Evolutionary conservation across 106 monocot genomes (phyloP).

Genomic region (Ottelia alismoides): DNA sequence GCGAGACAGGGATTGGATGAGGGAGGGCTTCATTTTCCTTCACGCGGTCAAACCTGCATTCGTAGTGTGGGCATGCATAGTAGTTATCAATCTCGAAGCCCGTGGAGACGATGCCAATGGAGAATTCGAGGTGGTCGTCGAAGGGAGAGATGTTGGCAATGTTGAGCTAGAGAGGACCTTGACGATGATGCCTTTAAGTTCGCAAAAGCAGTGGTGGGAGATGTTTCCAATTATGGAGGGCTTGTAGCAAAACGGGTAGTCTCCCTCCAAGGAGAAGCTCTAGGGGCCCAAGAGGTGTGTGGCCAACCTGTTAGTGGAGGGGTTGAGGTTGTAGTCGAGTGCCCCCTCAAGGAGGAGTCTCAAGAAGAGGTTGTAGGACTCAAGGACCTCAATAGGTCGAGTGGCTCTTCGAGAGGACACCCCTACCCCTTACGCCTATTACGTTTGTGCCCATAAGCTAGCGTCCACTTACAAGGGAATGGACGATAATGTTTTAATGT

Average conservation of each 20-base stretch:
- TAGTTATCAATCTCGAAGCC: slow-evolving; percentile 6
- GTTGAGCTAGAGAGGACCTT: slow-evolving; percentile 17
- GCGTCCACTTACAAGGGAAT: too few relatives aligned
- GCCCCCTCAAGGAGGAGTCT: slow-evolving; percentile 55
- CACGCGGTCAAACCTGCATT: slow-evolving; percentile 8
- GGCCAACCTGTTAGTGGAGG: slow-evolving; percentile 26
- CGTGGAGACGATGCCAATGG: slow-evolving; percentile 14
- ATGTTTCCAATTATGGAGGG: slow-evolving; percentile 13
- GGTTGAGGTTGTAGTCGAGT: slow-evolving; percentile 41
- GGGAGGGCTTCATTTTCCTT: background rate
- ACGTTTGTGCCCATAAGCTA: too few relatives aligned
- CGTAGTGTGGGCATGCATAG: slow-evolving; percentile 12
- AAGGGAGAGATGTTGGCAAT: slow-evolving; percentile 8
- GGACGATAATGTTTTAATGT: too few relatives aligned
- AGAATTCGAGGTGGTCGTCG: slow-evolving; percentile 15
- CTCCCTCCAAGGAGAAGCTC: slow-evolving; percentile 8
- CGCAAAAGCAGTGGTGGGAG: slow-evolving; percentile 3
- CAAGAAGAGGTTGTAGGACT: slow-evolving; percentile 40
- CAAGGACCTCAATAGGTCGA: slow-evolving; percentile 45
- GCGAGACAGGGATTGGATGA: too few relatives aligned
- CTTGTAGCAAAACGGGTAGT: slow-evolving; percentile 10
- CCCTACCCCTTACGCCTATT: too few relatives aligned
- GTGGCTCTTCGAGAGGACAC: background rate
- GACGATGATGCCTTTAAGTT: slow-evolving; percentile 15
- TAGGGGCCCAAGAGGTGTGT: slow-evolving; percentile 26